These are phyloP conservation scores for Papiliotrema flavescens DNA, from an alignment of 1,284 basidiomycete genomes.

Conservation along the genomic window DNA sequence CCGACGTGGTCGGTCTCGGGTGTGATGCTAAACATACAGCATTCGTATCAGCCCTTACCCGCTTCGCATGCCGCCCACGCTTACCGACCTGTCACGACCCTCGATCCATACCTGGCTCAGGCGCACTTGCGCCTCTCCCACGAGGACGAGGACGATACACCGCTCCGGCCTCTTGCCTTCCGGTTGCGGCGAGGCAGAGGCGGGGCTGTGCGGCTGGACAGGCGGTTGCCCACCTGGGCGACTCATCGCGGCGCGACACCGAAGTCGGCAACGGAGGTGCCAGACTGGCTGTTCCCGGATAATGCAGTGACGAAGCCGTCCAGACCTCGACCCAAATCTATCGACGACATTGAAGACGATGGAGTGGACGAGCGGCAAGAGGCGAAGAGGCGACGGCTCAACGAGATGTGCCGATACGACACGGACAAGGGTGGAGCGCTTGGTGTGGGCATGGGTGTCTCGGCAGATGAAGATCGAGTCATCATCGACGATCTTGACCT, in stretches of 20 bases:
- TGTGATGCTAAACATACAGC: conserved; percentile 51
- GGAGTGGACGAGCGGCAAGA: conserved; percentile 6
- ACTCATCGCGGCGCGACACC: conserved; percentile 7
- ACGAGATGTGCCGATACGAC: conserved; percentile 46
- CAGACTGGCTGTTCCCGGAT: conserved; percentile 37
- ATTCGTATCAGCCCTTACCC: conserved; percentile 59
- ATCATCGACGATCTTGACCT: conserved; percentile 48
- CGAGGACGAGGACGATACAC: conserved; percentile 17
- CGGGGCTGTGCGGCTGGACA: conserved; percentile 73
- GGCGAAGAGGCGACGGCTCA: conserved; percentile 15
- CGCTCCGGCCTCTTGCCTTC: conserved; percentile 50
- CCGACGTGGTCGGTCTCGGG: conserved; percentile 1
- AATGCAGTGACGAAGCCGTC: conserved; percentile 6
- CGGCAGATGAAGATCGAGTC: conserved; percentile 42
- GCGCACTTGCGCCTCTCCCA: conserved; percentile 35
- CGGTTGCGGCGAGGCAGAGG: conserved; percentile 76
- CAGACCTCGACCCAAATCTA: conserved; percentile 28
- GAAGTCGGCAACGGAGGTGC: conserved; percentile 14
- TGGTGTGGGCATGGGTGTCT: conserved; percentile 48
- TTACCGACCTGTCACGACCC: conserved; percentile 44
- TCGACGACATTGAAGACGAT: conserved; percentile 28
- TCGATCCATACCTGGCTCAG: conserved; percentile 29
- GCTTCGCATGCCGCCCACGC: conserved; percentile 51
- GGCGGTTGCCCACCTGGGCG: conserved; percentile 53
- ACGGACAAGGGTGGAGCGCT: conserved; percentile 37